Conservation (phyloP, 441 rosid genomes). For the Adansonia grandidieri region DNA sequence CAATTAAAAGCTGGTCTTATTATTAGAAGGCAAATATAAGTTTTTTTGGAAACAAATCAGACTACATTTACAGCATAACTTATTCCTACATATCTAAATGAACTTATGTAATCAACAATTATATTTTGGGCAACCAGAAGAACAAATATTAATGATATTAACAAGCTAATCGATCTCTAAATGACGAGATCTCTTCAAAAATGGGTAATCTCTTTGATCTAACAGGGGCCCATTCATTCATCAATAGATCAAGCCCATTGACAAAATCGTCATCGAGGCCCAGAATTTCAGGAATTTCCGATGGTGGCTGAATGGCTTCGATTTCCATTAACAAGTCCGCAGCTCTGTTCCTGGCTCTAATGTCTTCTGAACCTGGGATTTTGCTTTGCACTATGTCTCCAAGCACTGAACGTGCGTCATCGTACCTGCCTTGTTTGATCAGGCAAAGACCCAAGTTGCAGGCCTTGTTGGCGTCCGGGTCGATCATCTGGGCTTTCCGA, state of each 20-base stretch:
- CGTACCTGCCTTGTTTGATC: slow-evolving; percentile 62
- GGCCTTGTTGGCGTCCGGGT: slow-evolving; percentile 71
- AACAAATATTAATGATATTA: slow-evolving; percentile 17
- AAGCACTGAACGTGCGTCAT: slow-evolving; percentile 57
- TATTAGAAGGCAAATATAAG: background rate
- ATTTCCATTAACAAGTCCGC: slow-evolving; percentile 63
- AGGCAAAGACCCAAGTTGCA: slow-evolving; percentile 73
- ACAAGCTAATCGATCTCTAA: slow-evolving; percentile 66
- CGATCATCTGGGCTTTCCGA: slow-evolving; percentile 79
- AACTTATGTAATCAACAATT: background rate
- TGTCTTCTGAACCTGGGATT: slow-evolving; percentile 61
- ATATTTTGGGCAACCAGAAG: background rate
- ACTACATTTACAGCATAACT: background rate
- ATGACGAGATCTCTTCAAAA: slow-evolving; percentile 78
- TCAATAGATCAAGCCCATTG: slow-evolving; percentile 52
- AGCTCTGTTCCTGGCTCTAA: slow-evolving; percentile 59
- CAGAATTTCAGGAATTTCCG: slow-evolving; percentile 31
- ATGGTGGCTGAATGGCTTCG: slow-evolving; percentile 40
- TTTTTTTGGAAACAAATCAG: background rate
- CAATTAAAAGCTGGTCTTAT: background rate
- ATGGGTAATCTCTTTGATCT: slow-evolving; percentile 80
- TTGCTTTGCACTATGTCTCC: slow-evolving; percentile 36
- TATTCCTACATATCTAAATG: background rate
- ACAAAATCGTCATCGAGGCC: slow-evolving; percentile 62
- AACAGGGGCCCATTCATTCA: slow-evolving; percentile 52